Evolutionary conservation across 495 filamentous ascomycete species (phyloP), one percentile per base, ranked within the genome.

Genomic region (Lasiosphaeria hispida): DNA sequence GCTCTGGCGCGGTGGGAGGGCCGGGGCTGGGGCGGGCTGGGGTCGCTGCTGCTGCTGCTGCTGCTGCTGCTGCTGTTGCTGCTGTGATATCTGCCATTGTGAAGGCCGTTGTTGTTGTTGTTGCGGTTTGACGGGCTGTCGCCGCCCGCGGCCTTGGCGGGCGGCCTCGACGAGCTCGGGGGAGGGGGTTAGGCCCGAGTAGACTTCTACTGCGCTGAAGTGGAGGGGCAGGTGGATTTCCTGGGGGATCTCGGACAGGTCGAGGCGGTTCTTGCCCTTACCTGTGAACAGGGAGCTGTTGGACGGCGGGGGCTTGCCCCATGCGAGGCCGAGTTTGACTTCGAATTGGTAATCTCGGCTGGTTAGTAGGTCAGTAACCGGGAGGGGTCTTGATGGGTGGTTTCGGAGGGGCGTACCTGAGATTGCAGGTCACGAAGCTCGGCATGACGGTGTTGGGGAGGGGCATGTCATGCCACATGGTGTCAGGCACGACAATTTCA

Each of bases 101-200:
- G 74, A 75, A 66, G 23, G 77, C 67, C 41, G 73, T 67, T 50
- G 48, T 38, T 51, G 53, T 8, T 42, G 61, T 10, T 40, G 58
- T 10, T 40, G 50, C 2, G 51, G 57, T 3, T 56, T 57, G 15
- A 55, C 18, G 17, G 53, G 41, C 14, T 44, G 54, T 14, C 52
- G 56, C 42, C 50, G 50, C 34, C 55, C 50, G 40, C 45, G 57
- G 48, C 69, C 69, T 18, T 75, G 72, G 47, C 75, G 75, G 71
- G 89, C 85, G 33, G 86, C 84, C 54, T 88, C 82, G 53, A 96
- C 69, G 10, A 96, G 85, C 36, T 85, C 85, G 39, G 79, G 71
- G 3, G 92, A 92, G 0, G 93, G 92, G n/a, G 80, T 74, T 42
- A 97, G 92, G 66, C 94, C 94, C n/a, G 91, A 96, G 72, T 82